Evolutionary conservation across 1,284 basidiomycete species (phyloP), one percentile per base, ranked within the genome.

Genomic region (Stygiomarasmius scandens): DNA sequence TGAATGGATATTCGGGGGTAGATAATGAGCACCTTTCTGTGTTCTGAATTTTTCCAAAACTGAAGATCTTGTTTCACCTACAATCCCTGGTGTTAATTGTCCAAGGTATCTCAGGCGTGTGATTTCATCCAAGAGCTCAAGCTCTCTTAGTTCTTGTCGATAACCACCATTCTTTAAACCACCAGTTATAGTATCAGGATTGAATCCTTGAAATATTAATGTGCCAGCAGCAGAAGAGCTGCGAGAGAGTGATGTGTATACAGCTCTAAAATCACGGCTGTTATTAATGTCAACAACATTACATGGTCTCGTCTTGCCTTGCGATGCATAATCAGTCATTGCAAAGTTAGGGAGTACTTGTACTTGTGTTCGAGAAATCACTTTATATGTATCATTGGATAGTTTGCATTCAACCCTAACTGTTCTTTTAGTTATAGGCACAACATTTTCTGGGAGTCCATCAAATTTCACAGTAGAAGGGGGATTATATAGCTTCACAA

Each of bases 291-390:
- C 67, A 20, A 74, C 68, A 6, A 69, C 61, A 67, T 77, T 78
- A 8, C 57, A 51, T 3, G 34, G 19, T 20, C 73, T 44, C 1
- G 73, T 74, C 52, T 75, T 71, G 4, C 76, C 77, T 62, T 79
- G 76, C 0, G 71, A 73, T 1, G 64, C 60, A 66, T 71, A 77
- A 54, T 77, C 75, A 16, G 75, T 77, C 70, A 77, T 78, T 2
- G 72, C 67, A 70, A 78, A 78, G 54, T 77, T 75, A 0, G 69
- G 69, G 0, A 77, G 36, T 0, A 77, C 61, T 11, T 67, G 55
- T 0, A 78, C 70, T 58, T 78, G 77, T 3, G 61, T 53, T 11
- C 72, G 46, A 1, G 45, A 51, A 14, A 78, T 63, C 6, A 23
- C 27, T 2, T 72, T 38, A 1, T 14, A 43, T 20, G 43, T 54